Conservation (phyloP, 169 alveolate genomes). For the Cryptosporidium ubiquitum region DNA sequence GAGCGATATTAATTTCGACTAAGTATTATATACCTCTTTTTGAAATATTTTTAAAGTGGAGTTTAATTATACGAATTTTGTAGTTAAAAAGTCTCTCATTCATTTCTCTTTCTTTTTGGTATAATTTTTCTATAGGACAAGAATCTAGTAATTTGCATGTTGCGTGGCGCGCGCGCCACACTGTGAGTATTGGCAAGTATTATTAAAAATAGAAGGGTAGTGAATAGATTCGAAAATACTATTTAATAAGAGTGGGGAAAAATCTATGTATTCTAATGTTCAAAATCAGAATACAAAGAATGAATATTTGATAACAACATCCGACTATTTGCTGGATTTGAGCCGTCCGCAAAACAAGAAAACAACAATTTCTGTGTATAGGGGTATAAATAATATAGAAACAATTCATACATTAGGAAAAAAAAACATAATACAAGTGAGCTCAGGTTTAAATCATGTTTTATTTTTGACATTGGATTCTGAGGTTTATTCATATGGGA, state of each 20-base stretch:
- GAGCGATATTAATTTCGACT: background rate
- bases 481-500: constrained; percentile 54
- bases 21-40: too few species aligned
- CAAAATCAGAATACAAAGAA: constrained; percentile 41
- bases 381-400: constrained; percentile 26
- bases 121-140: too few species aligned
- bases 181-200: constrained; percentile 24
- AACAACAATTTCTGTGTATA: constrained; percentile 38
- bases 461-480: constrained; percentile 28
- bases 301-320: constrained; percentile 54
- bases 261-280: constrained; percentile 41
- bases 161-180: constrained; percentile 16
- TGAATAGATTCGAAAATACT: background rate
- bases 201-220: background rate
- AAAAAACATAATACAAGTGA: constrained; percentile 30
- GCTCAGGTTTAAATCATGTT: constrained; percentile 45
- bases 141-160: background rate
- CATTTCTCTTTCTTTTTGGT: too few species aligned
- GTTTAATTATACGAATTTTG: too few species aligned
- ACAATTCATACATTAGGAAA: constrained; percentile 46
- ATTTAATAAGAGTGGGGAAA: background rate
- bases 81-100: too few species aligned
- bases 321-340: constrained; percentile 50
- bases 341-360: constrained; percentile 27
- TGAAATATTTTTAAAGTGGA: background rate